Conservation (phyloP, 129 eudicot species). For the Flaveria ramosissima region DNA sequence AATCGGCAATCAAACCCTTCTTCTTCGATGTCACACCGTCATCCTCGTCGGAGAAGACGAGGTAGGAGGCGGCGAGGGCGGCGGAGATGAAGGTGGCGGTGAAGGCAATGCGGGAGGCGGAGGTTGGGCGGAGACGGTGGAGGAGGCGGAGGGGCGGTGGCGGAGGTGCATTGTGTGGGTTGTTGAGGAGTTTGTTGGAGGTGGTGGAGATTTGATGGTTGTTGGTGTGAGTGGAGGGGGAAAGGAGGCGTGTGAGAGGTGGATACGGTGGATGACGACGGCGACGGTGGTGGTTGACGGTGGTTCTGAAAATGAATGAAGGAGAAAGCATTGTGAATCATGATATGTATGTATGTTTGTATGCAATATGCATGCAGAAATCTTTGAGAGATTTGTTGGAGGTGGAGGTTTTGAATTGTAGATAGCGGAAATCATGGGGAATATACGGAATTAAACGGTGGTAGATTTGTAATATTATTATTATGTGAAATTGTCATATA, state of each 20-base stretch:
- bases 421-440: conserved; percentile 25
- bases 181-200: conserved; percentile 15
- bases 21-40: not conserved
- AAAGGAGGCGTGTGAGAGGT: conserved; percentile 37
- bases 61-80: conserved; percentile 37
- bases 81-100: conserved; percentile 54
- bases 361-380: not conserved
- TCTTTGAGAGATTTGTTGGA: not conserved
- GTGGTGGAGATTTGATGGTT: conserved; percentile 27
- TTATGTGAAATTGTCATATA: not conserved
- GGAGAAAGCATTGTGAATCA: conserved; percentile 27
- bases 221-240: conserved; percentile 30
- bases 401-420: not conserved
- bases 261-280: conserved; percentile 22
- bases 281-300: conserved; percentile 29
- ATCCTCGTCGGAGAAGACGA: conserved; percentile 23
- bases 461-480: not conserved
- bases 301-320: conserved; percentile 21
- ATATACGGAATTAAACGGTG: conserved; percentile 21
- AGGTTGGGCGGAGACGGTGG: conserved; percentile 25
- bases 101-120: conserved; percentile 42
- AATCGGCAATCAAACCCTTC: conserved; percentile 29
- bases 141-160: conserved; percentile 27
- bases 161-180: conserved; percentile 30
- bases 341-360: conserved; percentile 1